Evolutionary conservation across 257 asterid species (phyloP), one percentile per base, ranked within the genome.

Genomic region (Ophiorrhiza pumila): DNA sequence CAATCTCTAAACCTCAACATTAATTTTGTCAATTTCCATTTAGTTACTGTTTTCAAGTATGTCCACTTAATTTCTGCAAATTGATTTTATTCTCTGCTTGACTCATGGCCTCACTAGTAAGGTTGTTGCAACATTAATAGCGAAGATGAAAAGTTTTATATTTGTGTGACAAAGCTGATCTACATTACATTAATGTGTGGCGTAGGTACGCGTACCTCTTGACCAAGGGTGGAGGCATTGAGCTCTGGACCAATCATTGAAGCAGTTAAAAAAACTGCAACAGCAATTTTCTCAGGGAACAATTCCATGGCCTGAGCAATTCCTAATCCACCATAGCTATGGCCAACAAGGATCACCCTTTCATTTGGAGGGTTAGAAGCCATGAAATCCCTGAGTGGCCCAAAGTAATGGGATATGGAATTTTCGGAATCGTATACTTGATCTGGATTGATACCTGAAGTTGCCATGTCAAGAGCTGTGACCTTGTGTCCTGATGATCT

Each of bases 301-400:
- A 34, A 57, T 15, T 84, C 86, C 83, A 81, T 79, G 73, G 84
- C 88, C n/a, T 60, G 78, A 37, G 86, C 76, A 32, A 81, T 68
- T 37, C 78, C 86, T 1, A 61, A 0, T 18, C 88, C 88, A 0
- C 84, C 88, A 0, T 7, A 27, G 65, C 83, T 81, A 65, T 84
- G 88, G 9, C 69, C 84, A 7, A 84, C 81, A 6, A 84, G 81
- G 35, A 84, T 50, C 31, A 79, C 76, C 62, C 66, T 77, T 52
- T 77, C 67, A 9, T 18, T 7, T 0, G 65, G 37, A 29, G 86
- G 81, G 23, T 79, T 27, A 34, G 81, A 73, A 37, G 59, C 80
- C 82, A 84, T 53, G 78, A 84, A 79, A 13, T 77, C 70, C 72
- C 52, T 63, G 56, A 84, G 42, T 1, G 85, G 88, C 43, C 9